Conservation (phyloP, 2,329 filamentous ascomycete genomes). For the Cadophora gregata region DNA sequence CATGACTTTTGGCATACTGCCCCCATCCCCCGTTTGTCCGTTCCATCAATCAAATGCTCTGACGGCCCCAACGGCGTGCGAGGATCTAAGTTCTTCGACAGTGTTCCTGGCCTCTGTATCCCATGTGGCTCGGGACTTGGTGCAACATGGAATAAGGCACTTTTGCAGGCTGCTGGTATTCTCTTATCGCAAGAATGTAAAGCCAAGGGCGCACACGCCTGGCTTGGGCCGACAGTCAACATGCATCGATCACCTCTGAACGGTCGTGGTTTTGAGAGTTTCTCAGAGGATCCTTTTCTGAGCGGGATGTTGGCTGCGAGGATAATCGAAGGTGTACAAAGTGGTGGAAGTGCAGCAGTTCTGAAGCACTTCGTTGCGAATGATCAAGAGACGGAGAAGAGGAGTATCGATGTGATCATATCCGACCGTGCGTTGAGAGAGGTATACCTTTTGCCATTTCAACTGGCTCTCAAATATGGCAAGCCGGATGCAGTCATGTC, state of each 20-base stretch:
- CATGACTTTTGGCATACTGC: conserved; percentile 42
- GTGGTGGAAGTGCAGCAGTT: conserved; percentile 48
- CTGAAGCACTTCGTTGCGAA: conserved; percentile 55
- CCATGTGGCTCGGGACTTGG: conserved; percentile 51
- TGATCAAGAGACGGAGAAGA: conserved; percentile 48
- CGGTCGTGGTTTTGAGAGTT: conserved; percentile 55
- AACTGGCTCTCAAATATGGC: conserved; percentile 49
- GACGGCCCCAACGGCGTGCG: conserved; percentile 44
- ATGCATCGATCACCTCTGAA: conserved; percentile 47
- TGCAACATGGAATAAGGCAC: conserved; percentile 69
- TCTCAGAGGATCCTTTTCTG: conserved; percentile 54
- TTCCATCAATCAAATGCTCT: conserved; percentile 42
- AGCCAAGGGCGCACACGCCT: conserved; percentile 72
- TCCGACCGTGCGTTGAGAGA: conserved; percentile 47
- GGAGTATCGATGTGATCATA: conserved; percentile 43
- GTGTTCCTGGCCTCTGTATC: conserved; percentile 48
- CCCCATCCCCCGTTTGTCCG: conserved; percentile 34
- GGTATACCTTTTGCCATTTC: conserved; percentile 53
- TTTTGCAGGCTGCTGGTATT: conserved; percentile 42
- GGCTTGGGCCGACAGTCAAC: conserved; percentile 67
- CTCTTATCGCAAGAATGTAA: conserved; percentile 55
- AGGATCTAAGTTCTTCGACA: conserved; percentile 42
- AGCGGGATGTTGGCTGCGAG: conserved; percentile 50
- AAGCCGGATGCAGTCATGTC: conserved; percentile 53
- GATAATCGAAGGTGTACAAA: conserved; percentile 51